Conservation (phyloP, 2,329 filamentous ascomycete species). For the Pseudophaeomoniella oleicola region DNA sequence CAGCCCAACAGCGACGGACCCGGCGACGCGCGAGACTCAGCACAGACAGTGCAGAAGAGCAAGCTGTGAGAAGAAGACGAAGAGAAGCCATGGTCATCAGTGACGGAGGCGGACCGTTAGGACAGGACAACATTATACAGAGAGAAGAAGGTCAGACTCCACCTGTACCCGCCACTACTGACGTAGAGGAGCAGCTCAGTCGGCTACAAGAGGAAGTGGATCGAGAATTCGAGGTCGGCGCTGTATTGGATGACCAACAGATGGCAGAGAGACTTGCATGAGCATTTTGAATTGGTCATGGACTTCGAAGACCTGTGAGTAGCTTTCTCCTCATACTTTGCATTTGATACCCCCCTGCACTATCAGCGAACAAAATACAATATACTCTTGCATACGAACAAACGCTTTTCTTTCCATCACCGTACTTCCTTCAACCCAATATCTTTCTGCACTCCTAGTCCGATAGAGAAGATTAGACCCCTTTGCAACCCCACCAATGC, state of each 20-base stretch:
- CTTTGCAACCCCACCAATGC: too few relatives aligned
- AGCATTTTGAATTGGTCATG: too few relatives aligned
- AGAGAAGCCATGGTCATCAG: conserved; percentile 85
- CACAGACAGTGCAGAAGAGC: conserved; percentile 35
- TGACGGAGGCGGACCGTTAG: conserved; percentile 64
- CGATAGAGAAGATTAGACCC: too few relatives aligned
- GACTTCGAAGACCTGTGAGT: too few relatives aligned
- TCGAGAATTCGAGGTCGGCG: conserved; percentile 4
- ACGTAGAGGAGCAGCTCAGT: not conserved
- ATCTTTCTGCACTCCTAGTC: too few relatives aligned
- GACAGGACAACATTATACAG: conserved; percentile 66
- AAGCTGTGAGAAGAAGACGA: conserved; percentile 58
- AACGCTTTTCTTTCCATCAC: too few relatives aligned
- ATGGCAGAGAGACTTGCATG: conserved; percentile 4
- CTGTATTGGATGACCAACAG: not conserved
- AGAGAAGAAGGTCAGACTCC: not conserved
- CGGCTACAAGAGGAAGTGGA: conserved; percentile 3
- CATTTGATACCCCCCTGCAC: too few relatives aligned
- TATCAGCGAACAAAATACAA: too few relatives aligned
- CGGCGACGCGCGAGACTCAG: conserved; percentile 16
- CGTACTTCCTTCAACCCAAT: too few relatives aligned
- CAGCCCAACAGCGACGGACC: conserved; percentile 15
- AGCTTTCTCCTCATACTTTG: too few relatives aligned
- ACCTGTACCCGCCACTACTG: not conserved
- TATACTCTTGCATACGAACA: too few relatives aligned